phyloP scores from a whole-genome alignment of 2,329 filamentous ascomycete species.

The Ascochyta fabae region DNA sequence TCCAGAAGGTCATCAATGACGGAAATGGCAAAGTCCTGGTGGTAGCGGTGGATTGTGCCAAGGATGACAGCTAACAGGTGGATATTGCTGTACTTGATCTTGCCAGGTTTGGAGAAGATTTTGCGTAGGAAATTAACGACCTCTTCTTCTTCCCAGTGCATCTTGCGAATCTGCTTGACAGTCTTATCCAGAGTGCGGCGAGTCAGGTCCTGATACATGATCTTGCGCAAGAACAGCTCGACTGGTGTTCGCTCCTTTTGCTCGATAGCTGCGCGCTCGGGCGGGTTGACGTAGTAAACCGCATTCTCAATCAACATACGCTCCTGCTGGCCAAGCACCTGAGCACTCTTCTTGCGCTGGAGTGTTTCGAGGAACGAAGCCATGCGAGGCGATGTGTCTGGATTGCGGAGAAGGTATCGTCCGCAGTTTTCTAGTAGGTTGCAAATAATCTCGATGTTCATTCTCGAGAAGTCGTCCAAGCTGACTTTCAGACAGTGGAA shows the following conservation, averaged over 20 bases:
- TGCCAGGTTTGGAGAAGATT: constrained; percentile 93
- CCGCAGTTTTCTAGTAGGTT: constrained; percentile 96
- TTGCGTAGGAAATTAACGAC: constrained; percentile 82
- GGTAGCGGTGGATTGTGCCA: constrained; percentile 87
- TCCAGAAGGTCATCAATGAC: constrained; percentile 93
- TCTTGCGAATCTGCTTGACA: constrained; percentile 88
- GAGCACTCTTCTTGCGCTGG: constrained; percentile 92
- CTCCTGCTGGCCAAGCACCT: constrained; percentile 94
- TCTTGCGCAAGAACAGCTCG: constrained; percentile 89
- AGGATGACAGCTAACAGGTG: constrained; percentile 90
- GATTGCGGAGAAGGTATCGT: constrained; percentile 88
- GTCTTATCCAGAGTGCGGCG: constrained; percentile 94
- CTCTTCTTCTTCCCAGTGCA: constrained; percentile 96
- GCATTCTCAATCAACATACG: constrained; percentile 99
- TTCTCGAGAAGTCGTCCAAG: constrained; percentile 94
- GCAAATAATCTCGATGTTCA: constrained; percentile 99
- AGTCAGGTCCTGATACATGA: constrained; percentile 92
- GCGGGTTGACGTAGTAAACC: constrained; percentile 96
- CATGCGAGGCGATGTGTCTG: constrained; percentile 94
- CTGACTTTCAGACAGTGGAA: constrained; percentile 99
- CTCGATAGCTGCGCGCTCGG: constrained; percentile 89
- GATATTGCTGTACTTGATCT: constrained; percentile 97
- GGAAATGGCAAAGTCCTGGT: constrained; percentile 87
- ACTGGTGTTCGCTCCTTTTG: constrained; percentile 95
- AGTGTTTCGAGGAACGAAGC: constrained; percentile 90